These are phyloP conservation scores for Moesziomyces aphidis DNA, from an alignment of 1,284 basidiomycete species.

Conservation along the genomic window DNA sequence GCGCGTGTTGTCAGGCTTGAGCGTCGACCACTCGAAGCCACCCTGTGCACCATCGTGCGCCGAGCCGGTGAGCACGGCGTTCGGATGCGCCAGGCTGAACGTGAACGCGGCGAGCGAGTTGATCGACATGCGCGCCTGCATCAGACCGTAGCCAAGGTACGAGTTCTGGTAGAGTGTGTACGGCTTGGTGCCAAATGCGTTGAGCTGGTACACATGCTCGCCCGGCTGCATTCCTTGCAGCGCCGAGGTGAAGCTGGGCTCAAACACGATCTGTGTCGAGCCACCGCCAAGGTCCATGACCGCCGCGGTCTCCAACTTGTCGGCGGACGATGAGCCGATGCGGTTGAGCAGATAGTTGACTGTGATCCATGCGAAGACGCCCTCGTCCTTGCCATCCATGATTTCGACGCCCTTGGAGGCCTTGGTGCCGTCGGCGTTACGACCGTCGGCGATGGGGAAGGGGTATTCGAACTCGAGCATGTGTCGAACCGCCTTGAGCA, in stretches of 20 bases:
- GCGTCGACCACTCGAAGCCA: conserved; percentile 62
- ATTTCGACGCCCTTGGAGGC: conserved; percentile 61
- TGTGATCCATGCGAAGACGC: conserved; percentile 96
- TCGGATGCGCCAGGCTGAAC: conserved; percentile 71
- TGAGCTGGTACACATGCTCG: conserved; percentile 91
- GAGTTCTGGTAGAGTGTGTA: conserved; percentile 67
- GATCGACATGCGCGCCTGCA: conserved; percentile 85
- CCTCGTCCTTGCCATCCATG: conserved; percentile 96
- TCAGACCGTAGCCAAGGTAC: conserved; percentile 89
- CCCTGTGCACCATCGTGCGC: conserved; percentile 30
- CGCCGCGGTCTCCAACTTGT: conserved; percentile 75
- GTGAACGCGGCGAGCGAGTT: conserved; percentile 92
- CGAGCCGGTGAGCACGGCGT: conserved; percentile 42
- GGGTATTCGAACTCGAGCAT: conserved; percentile 78
- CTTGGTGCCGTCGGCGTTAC: conserved; percentile 26
- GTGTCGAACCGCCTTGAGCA: conserved; percentile 80
- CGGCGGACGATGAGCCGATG: conserved; percentile 68
- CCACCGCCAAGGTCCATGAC: conserved; percentile 96
- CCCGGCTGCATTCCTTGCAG: conserved; percentile 78
- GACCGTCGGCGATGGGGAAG: conserved; percentile 72
- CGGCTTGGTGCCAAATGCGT: conserved; percentile 56
- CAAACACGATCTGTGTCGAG: conserved; percentile 97
- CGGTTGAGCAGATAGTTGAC: conserved; percentile 79
- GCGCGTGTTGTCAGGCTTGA: conserved; percentile 60
- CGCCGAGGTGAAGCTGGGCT: conserved; percentile 74